Evolutionary conservation across 2,329 filamentous ascomycete genomes (phyloP), one percentile per base, ranked within the genome.

Genomic region (Aspergillus sp.): DNA sequence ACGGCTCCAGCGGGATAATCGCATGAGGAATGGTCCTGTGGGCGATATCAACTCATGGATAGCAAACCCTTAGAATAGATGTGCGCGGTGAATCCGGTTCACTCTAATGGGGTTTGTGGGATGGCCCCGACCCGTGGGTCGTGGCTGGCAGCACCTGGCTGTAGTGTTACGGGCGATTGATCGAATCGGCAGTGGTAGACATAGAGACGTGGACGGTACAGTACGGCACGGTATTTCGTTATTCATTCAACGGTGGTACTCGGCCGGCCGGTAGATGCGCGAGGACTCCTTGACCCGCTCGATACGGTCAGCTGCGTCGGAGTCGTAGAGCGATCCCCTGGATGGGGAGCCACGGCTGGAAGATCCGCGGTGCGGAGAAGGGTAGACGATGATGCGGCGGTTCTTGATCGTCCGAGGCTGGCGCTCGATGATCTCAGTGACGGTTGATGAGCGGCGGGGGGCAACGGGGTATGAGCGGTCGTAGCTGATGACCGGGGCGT

Each of bases 321-420:
- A 58, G 36, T 71, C 64, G 49, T 75, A 75, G 32, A 75, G 60
- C 3, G 73, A 75, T 38, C 71, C 71, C 12, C 72, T 68, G 60
- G 63, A 72, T 24, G 69, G 64, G 8, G 71, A 73, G 53, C 62
- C 62, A 24, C 69, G 70, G 61, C 62, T 71, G 20, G 69, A 63
- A 8, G 71, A 73, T 51, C 62, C 62, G 22, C 69, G 70, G 42
- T 54, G 32, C 30, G 71, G 68, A 6, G 68, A 70, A 13, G 65
- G 69, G 62, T 75, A 75, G 62, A 74, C 61, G 47, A 74, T 74
- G 30, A 70, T 62, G 41, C 67, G 71, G 41, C 64, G 70, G 43
- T 63, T 66, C 57, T 64, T 70, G 54, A 48, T 34, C 18, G 64
- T 57, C 18, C 61, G 57, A 15, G 69, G 62, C 52, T 68, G 59